Base-by-base conservation (phyloP, 2,329 filamentous ascomycete species). In the Beauveria bassiana region DNA sequence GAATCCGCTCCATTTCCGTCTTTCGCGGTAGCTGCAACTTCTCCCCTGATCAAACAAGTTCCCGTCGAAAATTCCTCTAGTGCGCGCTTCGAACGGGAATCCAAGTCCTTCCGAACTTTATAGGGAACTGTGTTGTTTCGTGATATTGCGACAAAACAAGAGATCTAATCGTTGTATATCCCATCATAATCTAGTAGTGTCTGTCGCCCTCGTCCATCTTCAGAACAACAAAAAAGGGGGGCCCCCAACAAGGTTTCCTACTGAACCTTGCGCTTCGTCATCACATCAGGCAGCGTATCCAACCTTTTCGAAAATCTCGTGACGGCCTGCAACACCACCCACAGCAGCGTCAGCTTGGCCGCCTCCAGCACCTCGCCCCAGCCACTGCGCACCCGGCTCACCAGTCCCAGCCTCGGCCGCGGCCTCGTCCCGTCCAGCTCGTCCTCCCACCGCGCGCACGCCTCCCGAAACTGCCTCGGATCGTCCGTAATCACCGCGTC, bases 401-500 rank as follows among this genome's bases (percentile, higher is more conserved):
- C 18, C 16, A 70, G 34, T 5, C 65, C 55, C 53, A 22, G 8
- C 43, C 26, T 24, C 46, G 18, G 40, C 40, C 40, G 57, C 45
- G 55, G 60, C 40, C 63, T 18, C 59, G 63, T 67, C 5, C 68
- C 71, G 43, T 74, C 72, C 50, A 70, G 63, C 63, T 74, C 72
- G 47, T 74, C 70, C 64, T 75, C 72, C 57, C 65, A 71, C 49
- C 73, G 67, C 52, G 78, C 69, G 64, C 83, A 85, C 2, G 91
- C 80, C 50, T 87, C 81, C 26, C 86, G 70, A 69, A 86, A 93
- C 65, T 82, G 73, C 70, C 82, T 82, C 1, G 90, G 90, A 66
- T 96, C 86, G 70, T 97, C 93, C 0, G 92, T 96, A 59, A 96
- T 86, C 5, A 96, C 88, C 1, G 90, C 93, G 67, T 96, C 90